Evolutionary conservation across 2,329 filamentous ascomycete species (phyloP).

Genomic region (Ophiostoma ips): DNA sequence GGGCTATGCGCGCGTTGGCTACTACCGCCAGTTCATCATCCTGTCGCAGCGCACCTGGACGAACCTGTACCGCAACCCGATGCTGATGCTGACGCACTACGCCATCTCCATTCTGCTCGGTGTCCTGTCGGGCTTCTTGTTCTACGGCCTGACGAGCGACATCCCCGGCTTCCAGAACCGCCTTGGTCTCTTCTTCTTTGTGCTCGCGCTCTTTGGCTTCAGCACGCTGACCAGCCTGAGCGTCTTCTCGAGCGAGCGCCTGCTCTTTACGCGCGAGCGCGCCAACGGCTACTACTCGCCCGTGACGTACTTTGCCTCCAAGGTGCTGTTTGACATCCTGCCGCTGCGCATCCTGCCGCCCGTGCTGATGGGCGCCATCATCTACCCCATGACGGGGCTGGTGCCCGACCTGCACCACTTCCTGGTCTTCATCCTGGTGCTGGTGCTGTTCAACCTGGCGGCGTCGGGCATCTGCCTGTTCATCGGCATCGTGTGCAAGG

Average conservation of each 20-base stretch:
- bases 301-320: constrained; percentile 84
- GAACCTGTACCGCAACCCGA: constrained; percentile 92
- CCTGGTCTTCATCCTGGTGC: constrained; percentile 76
- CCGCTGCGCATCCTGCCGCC: constrained; percentile 89
- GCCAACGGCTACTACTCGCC: constrained; percentile 96
- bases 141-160: constrained; percentile 91
- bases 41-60: constrained; percentile 87
- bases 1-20: constrained; percentile 70
- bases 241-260: constrained; percentile 80
- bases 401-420: constrained; percentile 73
- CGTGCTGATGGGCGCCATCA: constrained; percentile 85
- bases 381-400: constrained; percentile 96
- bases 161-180: constrained; percentile 97
- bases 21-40: constrained; percentile 72
- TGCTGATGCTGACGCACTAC: constrained; percentile 97
- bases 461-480: constrained; percentile 89
- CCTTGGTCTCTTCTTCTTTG: constrained; percentile 93
- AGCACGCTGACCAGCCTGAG: constrained; percentile 87
- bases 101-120: constrained; percentile 91
- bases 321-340: constrained; percentile 96
- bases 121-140: constrained; percentile 86
- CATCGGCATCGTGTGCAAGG: constrained; percentile 89
- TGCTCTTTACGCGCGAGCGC: constrained; percentile 83
- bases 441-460: constrained; percentile 92
- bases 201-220: constrained; percentile 90